These are phyloP conservation scores for Termitomyces titanicus DNA, from an alignment of 768 basidiomycete genomes.

Conservation along the genomic window DNA sequence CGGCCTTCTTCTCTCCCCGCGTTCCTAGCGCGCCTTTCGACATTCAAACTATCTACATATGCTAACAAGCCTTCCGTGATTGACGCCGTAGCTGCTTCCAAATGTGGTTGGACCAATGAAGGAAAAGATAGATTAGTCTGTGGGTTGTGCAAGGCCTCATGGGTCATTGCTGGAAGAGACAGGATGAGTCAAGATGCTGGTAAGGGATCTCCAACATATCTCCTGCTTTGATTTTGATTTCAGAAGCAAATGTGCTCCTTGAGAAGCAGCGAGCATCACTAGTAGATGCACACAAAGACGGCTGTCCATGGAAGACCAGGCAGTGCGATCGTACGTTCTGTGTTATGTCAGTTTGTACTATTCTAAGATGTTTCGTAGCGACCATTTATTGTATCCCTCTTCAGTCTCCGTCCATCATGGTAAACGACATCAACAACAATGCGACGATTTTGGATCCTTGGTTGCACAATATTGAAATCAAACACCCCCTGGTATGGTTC, in stretches of 20 bases:
- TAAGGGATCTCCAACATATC: slow-evolving; percentile 41
- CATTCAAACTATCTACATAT: slow-evolving; percentile 79
- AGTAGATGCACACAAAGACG: slow-evolving; percentile 71
- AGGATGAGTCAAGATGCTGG: slow-evolving; percentile 77
- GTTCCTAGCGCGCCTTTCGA: slow-evolving; percentile 69
- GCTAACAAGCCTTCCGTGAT: slow-evolving; percentile 71
- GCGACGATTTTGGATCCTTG: slow-evolving; percentile 52
- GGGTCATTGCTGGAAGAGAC: slow-evolving; percentile 68
- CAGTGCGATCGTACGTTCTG: slow-evolving; percentile 70
- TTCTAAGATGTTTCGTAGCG: slow-evolving; percentile 28
- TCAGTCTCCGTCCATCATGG: slow-evolving; percentile 59
- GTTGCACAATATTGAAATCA: slow-evolving; percentile 52
- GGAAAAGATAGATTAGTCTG: slow-evolving; percentile 79
- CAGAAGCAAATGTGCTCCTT: slow-evolving; percentile 61
- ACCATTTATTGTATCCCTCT: slow-evolving; percentile 76
- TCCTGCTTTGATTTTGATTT: neutral
- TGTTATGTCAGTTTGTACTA: neutral
- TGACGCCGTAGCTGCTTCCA: slow-evolving; percentile 77
- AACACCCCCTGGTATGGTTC: slow-evolving; percentile 69
- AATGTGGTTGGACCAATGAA: slow-evolving; percentile 82
- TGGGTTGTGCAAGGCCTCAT: slow-evolving; percentile 65
- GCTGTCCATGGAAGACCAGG: slow-evolving; percentile 79
- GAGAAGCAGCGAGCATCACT: slow-evolving; percentile 70
- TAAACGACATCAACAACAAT: slow-evolving; percentile 53
- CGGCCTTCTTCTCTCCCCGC: slow-evolving; percentile 74